Base-by-base conservation (phyloP, 2,329 filamentous ascomycete genomes). In the Colletotrichum graminicola region DNA sequence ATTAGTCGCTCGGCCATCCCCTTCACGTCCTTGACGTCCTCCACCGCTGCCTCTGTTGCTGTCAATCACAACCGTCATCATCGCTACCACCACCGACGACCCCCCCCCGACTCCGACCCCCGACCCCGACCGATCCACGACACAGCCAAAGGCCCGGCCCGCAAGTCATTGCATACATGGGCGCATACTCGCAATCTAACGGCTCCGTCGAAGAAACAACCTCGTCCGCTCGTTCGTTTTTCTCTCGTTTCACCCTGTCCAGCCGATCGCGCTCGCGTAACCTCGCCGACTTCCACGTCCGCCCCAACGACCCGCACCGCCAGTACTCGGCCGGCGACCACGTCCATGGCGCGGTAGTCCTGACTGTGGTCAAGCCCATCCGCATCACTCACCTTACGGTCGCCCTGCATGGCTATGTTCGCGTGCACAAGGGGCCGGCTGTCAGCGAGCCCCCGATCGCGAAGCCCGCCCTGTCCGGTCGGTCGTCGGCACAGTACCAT, bases 321-420 rank as follows among this genome's bases (percentile, higher is more conserved):
- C 90, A 92, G 76, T 95, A 95, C 80, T 86, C 85, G 34, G 92
- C 92, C 5, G 93, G 93, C 72, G 93, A 95, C 77, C 84, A 90
- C 74, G 92, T 96, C 57, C 89, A 87, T 69, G 93, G 93, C 65
- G 88, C 88, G 74, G 92, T 95, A 59, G 86, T 93, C 72, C 83
- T 95, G 76, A 91, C 90, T 67, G 88, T 94, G 45, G 84, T 92
- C 76, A 94, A 94, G 80, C 91, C 93, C 23, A 82, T 94, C 73
- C 88, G 92, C 75, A 89, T 96, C 76, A 95, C 93, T 10, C 93
- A 96, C 82, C 85, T 96, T 60, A 93, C 92, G 14, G 91, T 95
- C 73, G 89, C 90, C 72, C 83, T 96, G 65, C 92, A 94, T 79
- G 93, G 93, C 72, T 94, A 91, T 79, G 92, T 94, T 67, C 91